Evolutionary conservation across 352 stramenopile species (phyloP), one percentile per base, ranked within the genome.

Genomic region (Phytopythium sindhum): DNA sequence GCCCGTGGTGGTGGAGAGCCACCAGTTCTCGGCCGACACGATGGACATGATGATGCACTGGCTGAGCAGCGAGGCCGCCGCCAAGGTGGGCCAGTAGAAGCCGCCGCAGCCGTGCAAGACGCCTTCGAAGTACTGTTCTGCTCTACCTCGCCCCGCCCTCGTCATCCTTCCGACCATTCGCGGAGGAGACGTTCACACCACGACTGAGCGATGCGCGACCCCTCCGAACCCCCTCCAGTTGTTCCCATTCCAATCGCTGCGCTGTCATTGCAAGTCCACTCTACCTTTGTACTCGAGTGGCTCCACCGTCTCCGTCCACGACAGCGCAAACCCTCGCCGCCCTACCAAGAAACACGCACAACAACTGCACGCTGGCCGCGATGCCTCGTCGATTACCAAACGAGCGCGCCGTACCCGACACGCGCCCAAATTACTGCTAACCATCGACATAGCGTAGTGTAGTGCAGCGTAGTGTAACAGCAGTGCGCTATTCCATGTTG

Each of bases 11-110:
- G 63, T 78, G 41, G 74, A 85, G 60, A 76, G 66, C 23, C 70
- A 74, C 24, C 73, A 84, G 60, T 84, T 84, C 68, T 84, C 75
- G 8, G 65, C 80, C n/a, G 75, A 84, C 14, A 84, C 68, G 28
- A 57, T 84, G 17, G 74, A 84, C 53, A 63, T 63, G 44, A 70
- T 84, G 63, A 69, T 83, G 72, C 60, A 59, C 44, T 82, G 74
- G 74, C 54, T 60, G n/a, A 60, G 54, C 35, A 35, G 35, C 37
- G 19, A 60, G 0, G 54, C 24, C 54, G 24, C 33, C 21, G 35
- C 54, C 54, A 60, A 50, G 26, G 26, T 50, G 1, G 28, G 23
- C 35, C 23, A 52, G 21, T 61, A 61, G n/a, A 0, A 21, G 7
- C 14, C 2, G 28, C 10, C 19, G 19, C 0, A 23, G 3, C 11